Evolutionary conservation across 2,329 filamentous ascomycete species (phyloP), one percentile per base, ranked within the genome.

Genomic region (Aspergillus sp.): DNA sequence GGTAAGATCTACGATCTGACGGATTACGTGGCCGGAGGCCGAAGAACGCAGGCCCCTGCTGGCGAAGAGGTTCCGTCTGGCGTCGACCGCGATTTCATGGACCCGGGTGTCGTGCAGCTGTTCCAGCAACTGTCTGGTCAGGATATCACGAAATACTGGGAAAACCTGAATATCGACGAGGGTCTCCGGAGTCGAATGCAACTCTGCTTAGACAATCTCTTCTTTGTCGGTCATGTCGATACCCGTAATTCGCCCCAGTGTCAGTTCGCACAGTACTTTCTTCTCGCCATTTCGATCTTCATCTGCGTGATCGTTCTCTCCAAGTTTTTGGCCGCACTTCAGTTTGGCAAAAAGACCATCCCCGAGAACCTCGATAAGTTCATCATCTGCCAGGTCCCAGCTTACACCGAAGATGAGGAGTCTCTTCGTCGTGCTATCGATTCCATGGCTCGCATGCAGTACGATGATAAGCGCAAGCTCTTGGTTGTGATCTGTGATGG

Each of bases 281-380:
- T 98, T 20, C 84, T 99, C 39, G 90, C 90, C 3, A 88, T 99
- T 55, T 93, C 94, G 0, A 83, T 92, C 65, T 67, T 97, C 59
- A 82, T 99, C 49, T 90, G 88, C 67, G 83, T 84, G 50, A 88
- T 99, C 62, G 94, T 99, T 67, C 86, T 84, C 18, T 96, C 98
- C 87, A 99, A 99, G 76, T 99, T 99, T 81, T 84, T 98, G 66
- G 96, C 96, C 32, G 95, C 95, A 7, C 83, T 99, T 59, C 95
- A 99, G 72, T 99, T 99, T 70, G 89, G 91, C 49, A 87, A 84
- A 68, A 96, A 96, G 80, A 97, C 91, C 64, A 80, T 94, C 42
- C 96, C 95, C 0, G 95, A 99, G 77, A 95, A 97, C 72, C 85
- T 99, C 31, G 95, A 99, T 78, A 99, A 99, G 75, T 99, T 99